A percentile compares a stretch with the other conserved stretches of the same genome.
phyloP scores from a whole-genome alignment of 768 basidiomycete genomes.

The Lactarius sanguifluus region DNA sequence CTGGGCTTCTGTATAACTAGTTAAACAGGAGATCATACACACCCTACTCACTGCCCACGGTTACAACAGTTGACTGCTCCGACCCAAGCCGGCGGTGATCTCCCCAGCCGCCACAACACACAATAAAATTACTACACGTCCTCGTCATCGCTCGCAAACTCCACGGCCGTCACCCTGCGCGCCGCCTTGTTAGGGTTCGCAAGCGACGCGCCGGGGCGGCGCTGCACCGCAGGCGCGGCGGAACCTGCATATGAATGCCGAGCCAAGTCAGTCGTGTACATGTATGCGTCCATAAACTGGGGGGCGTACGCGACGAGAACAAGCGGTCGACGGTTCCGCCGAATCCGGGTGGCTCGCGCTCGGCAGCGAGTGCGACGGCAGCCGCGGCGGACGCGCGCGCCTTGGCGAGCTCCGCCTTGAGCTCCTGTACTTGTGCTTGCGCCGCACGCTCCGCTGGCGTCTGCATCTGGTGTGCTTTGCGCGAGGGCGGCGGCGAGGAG shows the following conservation, averaged over 20 bases:
- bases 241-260: constrained; percentile 6
- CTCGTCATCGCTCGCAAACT: constrained; percentile 24
- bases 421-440: constrained; percentile 7
- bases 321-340: constrained; percentile 21
- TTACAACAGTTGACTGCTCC: background rate
- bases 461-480: background rate
- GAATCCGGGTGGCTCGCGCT: constrained; percentile 9
- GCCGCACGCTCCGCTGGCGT: constrained; percentile 10
- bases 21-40: background rate
- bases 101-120: background rate
- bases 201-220: constrained; percentile 22
- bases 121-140: constrained; percentile 1
- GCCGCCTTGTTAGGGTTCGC: constrained; percentile 25
- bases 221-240: constrained; percentile 5
- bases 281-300: background rate
- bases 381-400: constrained; percentile 14
- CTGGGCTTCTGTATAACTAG: background rate
- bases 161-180: constrained; percentile 18
- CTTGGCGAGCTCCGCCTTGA: constrained; percentile 19
- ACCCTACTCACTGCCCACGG: background rate
- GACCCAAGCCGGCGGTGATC: too few relatives aligned
- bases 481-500: background rate
- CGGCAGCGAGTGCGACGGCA: constrained; percentile 15
- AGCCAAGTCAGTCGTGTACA: background rate
- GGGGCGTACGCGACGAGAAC: background rate